phyloP scores from a whole-genome alignment of 495 filamentous ascomycete genomes.

The Amniculicola lignicola region DNA sequence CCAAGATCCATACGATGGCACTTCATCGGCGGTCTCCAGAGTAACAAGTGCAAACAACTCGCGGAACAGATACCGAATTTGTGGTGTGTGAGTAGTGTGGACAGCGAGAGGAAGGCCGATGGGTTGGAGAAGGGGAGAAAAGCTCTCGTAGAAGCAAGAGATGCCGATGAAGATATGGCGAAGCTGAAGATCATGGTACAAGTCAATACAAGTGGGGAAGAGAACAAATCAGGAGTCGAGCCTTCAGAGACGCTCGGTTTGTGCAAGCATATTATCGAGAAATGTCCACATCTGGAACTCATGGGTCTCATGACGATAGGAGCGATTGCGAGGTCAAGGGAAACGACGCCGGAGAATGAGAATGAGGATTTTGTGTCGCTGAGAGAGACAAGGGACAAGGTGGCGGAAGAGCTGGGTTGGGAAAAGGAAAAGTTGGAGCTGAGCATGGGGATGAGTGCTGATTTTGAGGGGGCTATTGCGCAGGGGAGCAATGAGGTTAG shows the following conservation, averaged over 20 bases:
- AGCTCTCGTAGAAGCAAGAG: conserved; percentile 41
- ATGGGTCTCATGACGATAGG: conserved; percentile 96
- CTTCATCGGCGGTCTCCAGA: conserved; percentile 89
- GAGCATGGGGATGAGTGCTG: conserved; percentile 87
- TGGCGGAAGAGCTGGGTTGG: conserved; percentile 52
- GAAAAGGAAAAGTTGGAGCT: conserved; percentile 53
- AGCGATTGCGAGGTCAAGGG: conserved; percentile 77
- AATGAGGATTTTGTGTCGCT: conserved; percentile 86
- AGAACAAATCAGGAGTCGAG: conserved; percentile 74
- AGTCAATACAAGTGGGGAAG: conserved; percentile 90
- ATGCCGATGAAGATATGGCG: neutral
- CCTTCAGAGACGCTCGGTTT: conserved; percentile 59
- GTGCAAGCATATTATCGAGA: conserved; percentile 61
- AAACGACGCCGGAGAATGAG: conserved; percentile 64
- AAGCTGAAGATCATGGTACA: conserved; percentile 77
- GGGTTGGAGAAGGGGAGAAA: conserved; percentile 73
- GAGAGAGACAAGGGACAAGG: conserved; percentile 64
- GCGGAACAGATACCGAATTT: conserved; percentile 81
- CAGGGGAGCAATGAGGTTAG: conserved; percentile 89
- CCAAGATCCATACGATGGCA: conserved; percentile 84
- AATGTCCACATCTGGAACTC: conserved; percentile 70
- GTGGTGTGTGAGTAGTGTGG: conserved; percentile 90
- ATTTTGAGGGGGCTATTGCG: conserved; percentile 85
- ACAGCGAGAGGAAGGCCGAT: conserved; percentile 79
- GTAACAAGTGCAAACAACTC: conserved; percentile 84